A percentile compares a stretch with the other conserved stretches of the same genome.
These are phyloP conservation scores for Hypoxylon cercidicola DNA, from an alignment of 495 filamentous ascomycete species.

Conservation along the genomic window DNA sequence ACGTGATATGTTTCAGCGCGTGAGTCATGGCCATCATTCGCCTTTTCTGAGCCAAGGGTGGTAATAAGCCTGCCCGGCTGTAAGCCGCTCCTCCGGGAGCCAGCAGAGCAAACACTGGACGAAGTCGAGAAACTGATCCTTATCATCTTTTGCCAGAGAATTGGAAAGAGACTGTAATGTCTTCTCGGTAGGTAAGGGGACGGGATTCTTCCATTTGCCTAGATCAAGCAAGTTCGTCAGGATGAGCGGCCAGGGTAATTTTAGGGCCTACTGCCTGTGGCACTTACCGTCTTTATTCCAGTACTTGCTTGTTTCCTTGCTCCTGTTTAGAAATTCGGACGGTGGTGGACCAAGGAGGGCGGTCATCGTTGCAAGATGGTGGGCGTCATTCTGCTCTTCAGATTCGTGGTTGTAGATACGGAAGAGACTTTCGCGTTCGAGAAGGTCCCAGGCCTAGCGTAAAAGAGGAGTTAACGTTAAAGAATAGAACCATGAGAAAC, in stretches of 20 bases:
- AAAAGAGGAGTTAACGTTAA: neutral
- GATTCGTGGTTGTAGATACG: conserved; percentile 57
- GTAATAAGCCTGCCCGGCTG: conserved; percentile 55
- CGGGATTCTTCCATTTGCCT: conserved; percentile 11
- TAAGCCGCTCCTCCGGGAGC: conserved; percentile 57
- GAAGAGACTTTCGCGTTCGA: too few species aligned
- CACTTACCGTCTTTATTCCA: too few species aligned
- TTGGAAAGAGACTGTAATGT: too few species aligned
- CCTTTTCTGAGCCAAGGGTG: conserved; percentile 58
- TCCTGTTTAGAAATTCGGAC: conserved; percentile 51
- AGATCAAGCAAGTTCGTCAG: too few species aligned
- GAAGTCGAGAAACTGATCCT: conserved; percentile 55
- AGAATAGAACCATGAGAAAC: too few species aligned
- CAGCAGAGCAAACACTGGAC: conserved; percentile 62
- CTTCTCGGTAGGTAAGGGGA: conserved; percentile 7
- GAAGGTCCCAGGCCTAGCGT: conserved; percentile 61
- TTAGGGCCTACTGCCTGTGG: too few species aligned
- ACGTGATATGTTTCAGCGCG: too few species aligned
- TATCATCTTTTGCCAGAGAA: conserved; percentile 51
- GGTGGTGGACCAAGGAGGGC: conserved; percentile 59
- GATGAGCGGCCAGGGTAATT: too few species aligned
- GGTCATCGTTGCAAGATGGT: conserved; percentile 61
- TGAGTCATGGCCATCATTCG: too few species aligned
- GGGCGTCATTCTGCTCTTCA: conserved; percentile 55
- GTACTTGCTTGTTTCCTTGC: conserved; percentile 45